Conservation (phyloP, 2,329 filamentous ascomycete genomes). For the Colletotrichum liriopes region DNA sequence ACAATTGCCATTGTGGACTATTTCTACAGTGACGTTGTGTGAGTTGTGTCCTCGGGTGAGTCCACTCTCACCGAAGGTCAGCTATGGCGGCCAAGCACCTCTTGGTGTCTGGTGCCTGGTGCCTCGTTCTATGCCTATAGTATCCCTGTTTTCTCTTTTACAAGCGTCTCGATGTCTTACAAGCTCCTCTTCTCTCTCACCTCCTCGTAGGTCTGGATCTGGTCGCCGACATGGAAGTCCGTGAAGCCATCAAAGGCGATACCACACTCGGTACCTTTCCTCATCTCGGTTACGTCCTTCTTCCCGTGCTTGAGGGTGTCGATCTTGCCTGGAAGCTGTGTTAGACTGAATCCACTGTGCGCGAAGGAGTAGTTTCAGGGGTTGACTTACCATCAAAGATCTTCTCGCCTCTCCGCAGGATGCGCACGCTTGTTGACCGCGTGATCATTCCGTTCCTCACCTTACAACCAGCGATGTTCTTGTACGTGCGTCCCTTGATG, state of each 20-base stretch:
- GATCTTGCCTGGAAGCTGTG: conserved; percentile 75
- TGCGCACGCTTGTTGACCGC: conserved; percentile 76
- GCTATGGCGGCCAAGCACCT: background rate
- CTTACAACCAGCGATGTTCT: conserved; percentile 88
- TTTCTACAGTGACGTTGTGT: conserved; percentile 24
- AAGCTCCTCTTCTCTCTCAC: conserved; percentile 77
- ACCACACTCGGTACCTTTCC: conserved; percentile 94
- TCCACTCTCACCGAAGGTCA: background rate
- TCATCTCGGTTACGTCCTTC: conserved; percentile 91
- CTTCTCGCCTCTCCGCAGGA: conserved; percentile 79
- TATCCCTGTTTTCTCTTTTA: conserved; percentile 5
- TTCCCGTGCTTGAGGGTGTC: conserved; percentile 91
- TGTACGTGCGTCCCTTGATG: conserved; percentile 77
- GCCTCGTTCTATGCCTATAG: background rate
- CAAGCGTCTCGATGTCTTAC: conserved; percentile 52
- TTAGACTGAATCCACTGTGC: conserved; percentile 6
- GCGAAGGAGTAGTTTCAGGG: conserved; percentile 5
- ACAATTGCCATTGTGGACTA: conserved; percentile 16
- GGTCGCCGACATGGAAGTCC: conserved; percentile 84
- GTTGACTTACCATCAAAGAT: conserved; percentile 84
- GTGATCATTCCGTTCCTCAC: conserved; percentile 85
- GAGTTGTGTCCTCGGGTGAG: conserved; percentile 1
- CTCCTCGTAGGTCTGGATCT: conserved; percentile 90
- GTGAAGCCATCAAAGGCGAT: conserved; percentile 87
- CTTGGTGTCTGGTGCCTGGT: background rate